Evolutionary conservation across 441 rosid species (phyloP).

Genomic region (Biscutella laevigata): DNA sequence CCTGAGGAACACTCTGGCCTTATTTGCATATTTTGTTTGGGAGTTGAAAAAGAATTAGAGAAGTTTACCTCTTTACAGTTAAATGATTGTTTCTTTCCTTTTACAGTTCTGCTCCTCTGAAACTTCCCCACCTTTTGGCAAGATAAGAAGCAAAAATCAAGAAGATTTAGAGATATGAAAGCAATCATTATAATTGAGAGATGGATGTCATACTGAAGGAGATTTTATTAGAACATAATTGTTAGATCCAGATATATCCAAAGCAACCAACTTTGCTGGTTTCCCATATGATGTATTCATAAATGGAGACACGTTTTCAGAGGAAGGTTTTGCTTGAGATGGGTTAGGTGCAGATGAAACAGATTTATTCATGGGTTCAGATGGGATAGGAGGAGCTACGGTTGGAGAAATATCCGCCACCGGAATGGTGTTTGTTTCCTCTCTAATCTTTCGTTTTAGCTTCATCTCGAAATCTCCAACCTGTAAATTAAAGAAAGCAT

Average conservation of each 20-base stretch:
- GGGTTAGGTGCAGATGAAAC: constrained; percentile 33
- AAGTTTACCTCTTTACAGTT: constrained; percentile 58
- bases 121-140: constrained; percentile 68
- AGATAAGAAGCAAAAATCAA: constrained; percentile 6
- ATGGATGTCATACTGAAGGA: constrained; percentile 44
- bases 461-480: constrained; percentile 92
- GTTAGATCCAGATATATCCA: constrained; percentile 69
- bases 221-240: constrained; percentile 66
- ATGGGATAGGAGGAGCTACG: constrained; percentile 55
- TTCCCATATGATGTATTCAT: constrained; percentile 48
- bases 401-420: constrained; percentile 52
- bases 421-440: constrained; percentile 29
- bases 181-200: constrained; percentile 1
- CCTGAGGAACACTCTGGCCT: constrained; percentile 35
- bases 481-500: constrained; percentile 28
- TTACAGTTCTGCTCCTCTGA: constrained; percentile 59
- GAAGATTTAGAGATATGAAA: background rate
- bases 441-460: constrained; percentile 60
- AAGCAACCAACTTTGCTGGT: constrained; percentile 60
- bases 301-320: constrained; percentile 56
- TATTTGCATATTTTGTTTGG: background rate
- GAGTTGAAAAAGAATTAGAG: background rate
- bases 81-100: constrained; percentile 70
- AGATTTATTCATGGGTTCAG: constrained; percentile 56
- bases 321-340: constrained; percentile 39